These are phyloP conservation scores for Candida sp. DNA, from an alignment of 1,139 yeast species.

Conservation along the genomic window DNA sequence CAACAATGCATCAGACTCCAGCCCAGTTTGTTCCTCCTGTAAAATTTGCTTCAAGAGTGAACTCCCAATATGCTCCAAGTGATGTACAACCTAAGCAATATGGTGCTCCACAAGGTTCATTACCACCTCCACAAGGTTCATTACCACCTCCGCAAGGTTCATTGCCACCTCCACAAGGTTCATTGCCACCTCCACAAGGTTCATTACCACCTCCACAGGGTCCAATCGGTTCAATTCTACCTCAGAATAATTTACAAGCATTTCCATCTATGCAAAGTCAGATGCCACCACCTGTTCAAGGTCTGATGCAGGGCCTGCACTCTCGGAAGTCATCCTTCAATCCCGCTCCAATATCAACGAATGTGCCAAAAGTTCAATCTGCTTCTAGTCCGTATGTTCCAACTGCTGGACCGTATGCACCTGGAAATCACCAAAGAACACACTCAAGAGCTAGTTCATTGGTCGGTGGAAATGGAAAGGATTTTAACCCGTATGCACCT, in stretches of 20 bases:
- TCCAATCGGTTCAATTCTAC: slow-evolving; percentile 2
- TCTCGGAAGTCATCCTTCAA: slow-evolving; percentile 2
- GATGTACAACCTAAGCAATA: neutral
- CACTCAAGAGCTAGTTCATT: slow-evolving; percentile 45
- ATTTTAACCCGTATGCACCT: slow-evolving; percentile 45
- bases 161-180: slow-evolving; percentile 1
- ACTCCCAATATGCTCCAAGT: slow-evolving; percentile 2
- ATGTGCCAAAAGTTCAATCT: slow-evolving; percentile 14
- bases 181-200: too few relatives aligned
- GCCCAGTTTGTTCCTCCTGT: slow-evolving; percentile 5
- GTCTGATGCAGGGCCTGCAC: slow-evolving; percentile 1
- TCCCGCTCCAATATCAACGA: slow-evolving; percentile 14
- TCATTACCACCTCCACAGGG: slow-evolving; percentile 2
- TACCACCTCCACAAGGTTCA: too few relatives aligned
- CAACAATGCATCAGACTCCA: slow-evolving; percentile 6
- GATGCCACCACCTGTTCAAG: slow-evolving; percentile 1
- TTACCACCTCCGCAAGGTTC: slow-evolving; percentile 1
- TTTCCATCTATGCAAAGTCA: slow-evolving; percentile 3
- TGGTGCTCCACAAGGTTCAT: slow-evolving; percentile 2
- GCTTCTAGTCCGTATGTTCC: slow-evolving; percentile 44
- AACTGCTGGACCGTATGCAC: slow-evolving; percentile 46
- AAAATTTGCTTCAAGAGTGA: slow-evolving; percentile 1
- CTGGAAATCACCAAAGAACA: slow-evolving; percentile 29
- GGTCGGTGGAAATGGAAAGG: slow-evolving; percentile 41
- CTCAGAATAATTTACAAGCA: slow-evolving; percentile 7